Evolutionary conservation across 805 yeast genomes (phyloP).

Genomic region (Suhomyces emberorum): DNA sequence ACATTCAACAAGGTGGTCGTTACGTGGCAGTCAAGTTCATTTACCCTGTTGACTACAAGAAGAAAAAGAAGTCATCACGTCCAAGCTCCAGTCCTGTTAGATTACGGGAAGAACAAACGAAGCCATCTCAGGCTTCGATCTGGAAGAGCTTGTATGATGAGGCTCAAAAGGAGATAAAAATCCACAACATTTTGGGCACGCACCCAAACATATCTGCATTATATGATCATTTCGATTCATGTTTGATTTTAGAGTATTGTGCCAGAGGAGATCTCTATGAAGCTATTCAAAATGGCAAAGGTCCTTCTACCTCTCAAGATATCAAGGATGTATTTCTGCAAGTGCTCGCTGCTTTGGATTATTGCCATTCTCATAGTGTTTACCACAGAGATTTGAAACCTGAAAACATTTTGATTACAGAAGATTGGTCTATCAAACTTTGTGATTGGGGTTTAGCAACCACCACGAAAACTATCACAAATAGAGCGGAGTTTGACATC

Average conservation of each 20-base stretch:
- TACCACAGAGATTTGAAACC: constrained; percentile 29
- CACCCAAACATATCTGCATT: constrained; percentile 46
- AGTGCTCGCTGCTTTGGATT: constrained; percentile 47
- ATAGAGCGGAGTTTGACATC: constrained; percentile 62
- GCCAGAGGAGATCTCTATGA: constrained; percentile 85
- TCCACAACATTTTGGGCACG: constrained; percentile 57
- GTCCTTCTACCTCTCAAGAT: constrained; percentile 58
- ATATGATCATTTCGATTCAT: constrained; percentile 50
- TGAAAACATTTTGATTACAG: constrained; percentile 23
- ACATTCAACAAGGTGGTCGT: constrained; percentile 42
- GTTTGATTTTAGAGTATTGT: constrained; percentile 70
- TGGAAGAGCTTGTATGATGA: constrained; percentile 43
- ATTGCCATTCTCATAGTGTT: constrained; percentile 43
- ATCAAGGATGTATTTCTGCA: constrained; percentile 54
- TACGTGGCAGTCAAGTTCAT: constrained; percentile 86
- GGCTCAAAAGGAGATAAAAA: constrained; percentile 65
- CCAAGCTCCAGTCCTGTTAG: constrained; percentile 38
- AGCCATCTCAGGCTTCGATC: constrained; percentile 20
- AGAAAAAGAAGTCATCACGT: constrained; percentile 20
- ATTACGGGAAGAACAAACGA: constrained; percentile 11
- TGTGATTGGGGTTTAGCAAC: constrained; percentile 64
- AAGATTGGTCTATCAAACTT: constrained; percentile 53
- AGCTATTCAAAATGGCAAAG: constrained; percentile 62
- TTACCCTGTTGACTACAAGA: constrained; percentile 50
- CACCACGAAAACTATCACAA: constrained; percentile 50